phyloP scores from a whole-genome alignment of 1,139 yeast genomes.

The Sugiyamaella japonica region DNA sequence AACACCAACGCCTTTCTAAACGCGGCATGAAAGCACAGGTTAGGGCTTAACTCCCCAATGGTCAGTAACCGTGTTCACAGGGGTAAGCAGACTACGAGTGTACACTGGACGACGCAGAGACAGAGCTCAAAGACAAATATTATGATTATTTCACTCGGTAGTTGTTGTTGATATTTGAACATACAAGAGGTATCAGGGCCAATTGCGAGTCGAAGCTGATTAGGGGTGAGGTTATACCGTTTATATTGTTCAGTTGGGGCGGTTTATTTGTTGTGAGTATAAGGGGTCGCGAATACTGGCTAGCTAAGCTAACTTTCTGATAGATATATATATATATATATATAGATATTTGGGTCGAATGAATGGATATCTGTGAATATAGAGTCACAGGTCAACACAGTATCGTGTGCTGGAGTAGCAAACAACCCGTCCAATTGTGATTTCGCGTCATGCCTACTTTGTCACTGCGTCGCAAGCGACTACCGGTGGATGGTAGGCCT shows the following conservation, averaged over 20 bases:
- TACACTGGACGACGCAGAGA: background rate
- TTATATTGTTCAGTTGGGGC: background rate
- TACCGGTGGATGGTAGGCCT: background rate
- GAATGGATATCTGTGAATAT: background rate
- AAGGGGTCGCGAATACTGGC: background rate
- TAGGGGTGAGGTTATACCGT: too few relatives aligned
- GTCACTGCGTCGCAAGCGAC: constrained; percentile 26
- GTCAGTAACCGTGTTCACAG: constrained; percentile 3
- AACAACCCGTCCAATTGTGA: background rate
- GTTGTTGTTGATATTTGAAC: background rate
- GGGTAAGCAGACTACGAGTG: background rate
- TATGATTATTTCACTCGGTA: background rate
- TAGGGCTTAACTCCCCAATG: background rate
- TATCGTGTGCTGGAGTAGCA: background rate
- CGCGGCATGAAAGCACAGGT: background rate
- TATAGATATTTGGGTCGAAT: background rate
- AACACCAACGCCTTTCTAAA: background rate
- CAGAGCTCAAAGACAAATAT: background rate
- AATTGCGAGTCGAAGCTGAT: too few relatives aligned
- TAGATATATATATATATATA: too few relatives aligned
- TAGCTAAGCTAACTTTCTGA: background rate
- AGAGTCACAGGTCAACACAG: background rate
- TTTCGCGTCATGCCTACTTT: constrained; percentile 23
- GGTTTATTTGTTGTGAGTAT: background rate
- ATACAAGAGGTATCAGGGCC: too few relatives aligned